Percentiles rank a stretch among this genome's conserved stretches.
phyloP scores from a whole-genome alignment of 306 rosid species.

The Gleditsia sinensis region DNA sequence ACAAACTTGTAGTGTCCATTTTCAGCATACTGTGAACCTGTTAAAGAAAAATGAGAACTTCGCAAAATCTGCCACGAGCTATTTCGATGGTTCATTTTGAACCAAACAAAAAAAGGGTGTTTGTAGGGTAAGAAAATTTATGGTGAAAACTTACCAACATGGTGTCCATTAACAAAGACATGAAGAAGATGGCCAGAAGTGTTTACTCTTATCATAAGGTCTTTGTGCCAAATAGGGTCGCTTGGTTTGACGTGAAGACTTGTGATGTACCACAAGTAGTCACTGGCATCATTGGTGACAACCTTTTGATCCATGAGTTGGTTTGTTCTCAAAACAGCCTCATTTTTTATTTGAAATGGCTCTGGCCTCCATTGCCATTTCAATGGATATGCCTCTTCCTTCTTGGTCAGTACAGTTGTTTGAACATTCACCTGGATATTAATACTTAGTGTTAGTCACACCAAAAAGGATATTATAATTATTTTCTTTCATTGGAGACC shows the following conservation, averaged over 20 bases:
- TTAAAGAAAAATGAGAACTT: neutral
- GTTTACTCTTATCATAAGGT: conserved; percentile 10
- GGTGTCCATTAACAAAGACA: conserved; percentile 35
- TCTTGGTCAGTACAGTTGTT: conserved; percentile 28
- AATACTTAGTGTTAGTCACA: neutral
- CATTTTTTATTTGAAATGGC: neutral
- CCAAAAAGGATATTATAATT: no score
- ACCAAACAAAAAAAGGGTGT: no score
- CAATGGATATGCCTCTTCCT: neutral
- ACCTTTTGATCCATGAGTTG: conserved; percentile 38
- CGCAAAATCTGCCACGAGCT: neutral
- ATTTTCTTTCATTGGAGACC: no score
- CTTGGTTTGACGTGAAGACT: neutral
- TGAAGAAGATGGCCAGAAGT: conserved; percentile 40
- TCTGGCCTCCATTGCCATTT: conserved; percentile 42
- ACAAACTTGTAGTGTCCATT: conserved; percentile 30
- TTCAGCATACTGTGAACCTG: conserved; percentile 40
- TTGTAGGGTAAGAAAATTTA: neutral
- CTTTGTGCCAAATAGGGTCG: conserved; percentile 14
- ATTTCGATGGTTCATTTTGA: no score
- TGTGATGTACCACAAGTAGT: conserved; percentile 46
- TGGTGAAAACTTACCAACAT: conserved; percentile 16
- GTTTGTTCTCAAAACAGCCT: neutral
- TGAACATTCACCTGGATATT: conserved; percentile 36
- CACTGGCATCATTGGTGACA: conserved; percentile 41